Evolutionary conservation across 2,329 filamentous ascomycete species (phyloP).

Genomic region (Pseudogymnoascus sp.): DNA sequence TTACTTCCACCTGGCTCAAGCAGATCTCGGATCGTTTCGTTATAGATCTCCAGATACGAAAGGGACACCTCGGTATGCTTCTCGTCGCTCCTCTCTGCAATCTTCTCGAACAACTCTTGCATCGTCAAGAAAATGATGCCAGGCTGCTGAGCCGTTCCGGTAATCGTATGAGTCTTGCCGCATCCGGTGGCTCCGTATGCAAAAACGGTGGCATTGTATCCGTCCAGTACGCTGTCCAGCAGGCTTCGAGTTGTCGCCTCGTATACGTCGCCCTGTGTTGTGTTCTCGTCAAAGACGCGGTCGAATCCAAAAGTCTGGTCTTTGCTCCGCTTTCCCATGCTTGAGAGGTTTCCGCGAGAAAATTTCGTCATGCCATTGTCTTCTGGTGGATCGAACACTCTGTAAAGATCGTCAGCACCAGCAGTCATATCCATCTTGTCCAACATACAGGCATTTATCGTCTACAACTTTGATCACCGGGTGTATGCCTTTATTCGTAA

Average conservation of each 20-base stretch:
- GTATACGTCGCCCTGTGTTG: constrained; percentile 86
- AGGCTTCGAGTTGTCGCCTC: constrained; percentile 81
- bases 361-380: constrained; percentile 87
- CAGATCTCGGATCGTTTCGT: constrained; percentile 94
- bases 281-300: constrained; percentile 91
- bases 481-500: constrained; percentile 76
- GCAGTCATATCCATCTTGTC: background rate
- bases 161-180: constrained; percentile 97
- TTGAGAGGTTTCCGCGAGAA: constrained; percentile 67
- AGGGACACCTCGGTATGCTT: constrained; percentile 86
- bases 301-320: constrained; percentile 98
- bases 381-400: constrained; percentile 94
- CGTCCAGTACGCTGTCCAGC: constrained; percentile 91
- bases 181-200: constrained; percentile 96
- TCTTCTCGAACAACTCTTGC: constrained; percentile 97
- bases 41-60: constrained; percentile 97
- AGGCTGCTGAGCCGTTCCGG: constrained; percentile 80
- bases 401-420: constrained; percentile 32
- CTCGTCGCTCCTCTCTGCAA: constrained; percentile 73
- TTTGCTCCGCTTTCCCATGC: constrained; percentile 81
- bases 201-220: constrained; percentile 98
- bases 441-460: constrained; percentile 81
- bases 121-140: constrained; percentile 98
- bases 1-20: constrained; percentile 74
- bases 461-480: constrained; percentile 95